Conservation (phyloP, 2,329 filamentous ascomycete genomes). For the Claviceps africana region DNA sequence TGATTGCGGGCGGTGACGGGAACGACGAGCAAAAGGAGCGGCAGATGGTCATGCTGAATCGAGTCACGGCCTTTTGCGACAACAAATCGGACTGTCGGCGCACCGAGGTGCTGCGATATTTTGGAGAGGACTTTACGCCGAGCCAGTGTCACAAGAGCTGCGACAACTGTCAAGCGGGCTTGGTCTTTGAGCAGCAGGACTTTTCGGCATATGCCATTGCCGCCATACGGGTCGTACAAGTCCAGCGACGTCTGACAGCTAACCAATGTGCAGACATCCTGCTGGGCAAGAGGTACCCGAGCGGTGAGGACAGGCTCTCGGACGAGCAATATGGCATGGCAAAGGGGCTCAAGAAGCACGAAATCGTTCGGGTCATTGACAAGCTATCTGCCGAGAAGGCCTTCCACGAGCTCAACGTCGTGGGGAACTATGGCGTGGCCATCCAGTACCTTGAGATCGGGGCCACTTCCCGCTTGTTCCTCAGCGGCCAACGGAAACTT, state of each 20-base stretch:
- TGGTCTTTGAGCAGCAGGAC: constrained; percentile 59
- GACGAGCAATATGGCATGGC: constrained; percentile 54
- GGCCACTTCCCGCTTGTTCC: constrained; percentile 26
- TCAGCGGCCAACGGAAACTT: constrained; percentile 31
- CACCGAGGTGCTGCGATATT: constrained; percentile 82
- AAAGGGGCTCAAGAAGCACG: constrained; percentile 54
- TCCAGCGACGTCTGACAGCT: constrained; percentile 51
- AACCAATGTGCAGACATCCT: constrained; percentile 76
- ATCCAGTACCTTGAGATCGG: constrained; percentile 54
- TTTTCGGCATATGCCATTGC: constrained; percentile 61
- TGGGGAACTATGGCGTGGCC: constrained; percentile 45
- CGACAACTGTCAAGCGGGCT: constrained; percentile 74
- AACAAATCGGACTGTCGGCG: constrained; percentile 79
- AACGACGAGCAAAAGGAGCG: constrained; percentile 67
- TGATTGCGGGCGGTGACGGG: constrained; percentile 74
- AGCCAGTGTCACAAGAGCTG: constrained; percentile 62
- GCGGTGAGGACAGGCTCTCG: constrained; percentile 38
- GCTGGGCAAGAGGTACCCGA: constrained; percentile 51
- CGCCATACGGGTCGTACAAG: constrained; percentile 54
- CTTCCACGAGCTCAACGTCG: constrained; percentile 52
- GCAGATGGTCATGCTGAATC: constrained; percentile 71
- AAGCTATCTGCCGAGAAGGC: constrained; percentile 60
- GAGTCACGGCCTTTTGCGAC: constrained; percentile 78
- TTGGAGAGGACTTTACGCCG: constrained; percentile 68
- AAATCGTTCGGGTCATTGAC: constrained; percentile 75